Evolutionary conservation across 164 flowering plant genomes (phyloP).

Genomic region (Piper betle): DNA sequence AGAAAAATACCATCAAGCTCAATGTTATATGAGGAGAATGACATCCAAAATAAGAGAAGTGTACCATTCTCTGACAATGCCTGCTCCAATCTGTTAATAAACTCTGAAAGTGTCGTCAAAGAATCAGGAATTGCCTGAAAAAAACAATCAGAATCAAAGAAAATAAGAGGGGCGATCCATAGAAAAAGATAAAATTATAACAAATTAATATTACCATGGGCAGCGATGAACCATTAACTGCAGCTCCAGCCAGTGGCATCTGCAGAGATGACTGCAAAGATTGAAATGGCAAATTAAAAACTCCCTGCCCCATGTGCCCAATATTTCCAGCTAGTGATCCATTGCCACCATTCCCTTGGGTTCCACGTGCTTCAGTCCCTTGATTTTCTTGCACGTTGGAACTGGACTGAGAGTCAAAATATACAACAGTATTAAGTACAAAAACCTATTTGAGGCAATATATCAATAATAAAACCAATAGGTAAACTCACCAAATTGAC

Average conservation of each 20-base stretch:
- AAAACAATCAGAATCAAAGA: not conserved
- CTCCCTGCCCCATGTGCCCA: conserved; percentile 26
- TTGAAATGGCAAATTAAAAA: conserved; percentile 26
- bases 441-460: not conserved
- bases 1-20: not conserved
- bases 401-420: conserved; percentile 22
- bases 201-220: conserved; percentile 29
- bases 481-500: conserved; percentile 31
- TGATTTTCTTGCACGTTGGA: conserved; percentile 27
- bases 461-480: not conserved
- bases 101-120: conserved; percentile 59
- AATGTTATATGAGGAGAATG: not conserved
- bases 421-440: not conserved
- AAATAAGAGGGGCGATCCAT: not conserved
- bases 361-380: conserved; percentile 41
- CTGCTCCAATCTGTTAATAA: conserved; percentile 69
- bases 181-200: not conserved
- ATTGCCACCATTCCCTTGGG: conserved; percentile 19
- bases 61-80: conserved; percentile 52
- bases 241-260: conserved; percentile 45
- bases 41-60: not conserved
- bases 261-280: conserved; percentile 39
- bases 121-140: conserved; percentile 88
- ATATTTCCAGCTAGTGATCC: conserved; percentile 41
- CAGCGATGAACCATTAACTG: conserved; percentile 49